Base-by-base conservation (phyloP, 225 moss, liverwort and hornwort species). In the Sphagnum tenellum region DNA sequence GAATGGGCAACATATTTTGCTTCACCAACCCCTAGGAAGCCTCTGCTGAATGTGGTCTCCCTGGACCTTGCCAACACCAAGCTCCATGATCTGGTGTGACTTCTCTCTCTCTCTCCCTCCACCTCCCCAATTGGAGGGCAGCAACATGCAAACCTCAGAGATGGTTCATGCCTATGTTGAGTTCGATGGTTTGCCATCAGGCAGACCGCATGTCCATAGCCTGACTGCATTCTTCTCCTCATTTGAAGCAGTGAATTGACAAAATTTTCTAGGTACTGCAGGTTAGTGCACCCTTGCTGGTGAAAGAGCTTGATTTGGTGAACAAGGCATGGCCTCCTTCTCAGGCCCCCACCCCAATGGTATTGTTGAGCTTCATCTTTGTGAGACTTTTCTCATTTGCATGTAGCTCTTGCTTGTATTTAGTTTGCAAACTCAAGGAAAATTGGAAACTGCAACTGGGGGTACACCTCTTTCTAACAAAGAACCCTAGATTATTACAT, bases 11-110 rank as follows among this genome's bases (percentile, higher is more conserved):
- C 77, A 11, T 88, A 88, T 66, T 88, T 84, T 67, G 84, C 79
- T 51, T 58, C 81, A 44, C 75, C 88, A 46, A 83, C 80, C 58
- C 84, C 88, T 29, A 77, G 88, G 65, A 88, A 79, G 75, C 88
- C 84, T 46, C 77, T 88, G 72, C 74, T 88, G 59, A 88, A 88
- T 74, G 84, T 88, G 11, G 88, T 88, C 64, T 88, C 88, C n/a
- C 72, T 88, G 57, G 88, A 84, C 69, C 71, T 88, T 59, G 84
- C 76, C 51, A 84, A 76, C 65, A 88, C 88, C 67, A 55, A 71
- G 47, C 77, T 84, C 59, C 81, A 88, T 73, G 77, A 71, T 61
- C 68, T 84, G 84, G 88, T 84, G 65, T 65, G 67, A 57, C 48
- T 13, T 56, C 45, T 59, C 3, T 45, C 55, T 29, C 47, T 56